Conservation (phyloP, 2,329 filamentous ascomycete genomes). For the Tolypocladium endophyticum region DNA sequence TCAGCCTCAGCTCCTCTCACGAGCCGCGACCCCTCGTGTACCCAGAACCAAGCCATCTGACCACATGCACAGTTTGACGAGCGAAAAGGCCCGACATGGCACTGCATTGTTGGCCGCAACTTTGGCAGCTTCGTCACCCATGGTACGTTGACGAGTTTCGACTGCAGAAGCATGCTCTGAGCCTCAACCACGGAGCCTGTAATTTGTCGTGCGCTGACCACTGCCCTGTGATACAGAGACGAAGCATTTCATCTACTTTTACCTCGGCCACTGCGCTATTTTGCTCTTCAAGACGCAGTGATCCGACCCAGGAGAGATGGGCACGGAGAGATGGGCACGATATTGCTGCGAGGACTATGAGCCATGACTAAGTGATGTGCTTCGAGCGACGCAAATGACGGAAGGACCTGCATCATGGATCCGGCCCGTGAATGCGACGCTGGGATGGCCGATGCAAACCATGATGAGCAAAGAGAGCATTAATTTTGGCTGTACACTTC, state of each 20-base stretch:
- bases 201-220: background rate
- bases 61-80: constrained; percentile 66
- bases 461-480: background rate
- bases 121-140: constrained; percentile 99
- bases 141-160: constrained; percentile 44
- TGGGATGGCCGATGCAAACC: background rate
- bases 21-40: background rate
- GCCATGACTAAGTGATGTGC: background rate
- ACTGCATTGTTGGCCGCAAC: constrained; percentile 97
- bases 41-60: background rate
- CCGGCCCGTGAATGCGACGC: background rate
- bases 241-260: constrained; percentile 99
- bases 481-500: background rate
- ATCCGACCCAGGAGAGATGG: constrained; percentile 4
- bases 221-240: constrained; percentile 55
- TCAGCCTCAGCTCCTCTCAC: background rate
- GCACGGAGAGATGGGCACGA: background rate
- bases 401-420: background rate
- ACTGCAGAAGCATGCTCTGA: background rate
- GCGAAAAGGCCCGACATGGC: constrained; percentile 96
- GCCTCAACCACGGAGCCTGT: background rate
- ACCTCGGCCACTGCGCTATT: constrained; percentile 96
- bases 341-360: background rate
- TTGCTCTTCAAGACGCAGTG: constrained; percentile 98
- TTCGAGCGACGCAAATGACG: background rate